These are phyloP conservation scores for Candida alai DNA, from an alignment of 805 yeast genomes.

Conservation along the genomic window DNA sequence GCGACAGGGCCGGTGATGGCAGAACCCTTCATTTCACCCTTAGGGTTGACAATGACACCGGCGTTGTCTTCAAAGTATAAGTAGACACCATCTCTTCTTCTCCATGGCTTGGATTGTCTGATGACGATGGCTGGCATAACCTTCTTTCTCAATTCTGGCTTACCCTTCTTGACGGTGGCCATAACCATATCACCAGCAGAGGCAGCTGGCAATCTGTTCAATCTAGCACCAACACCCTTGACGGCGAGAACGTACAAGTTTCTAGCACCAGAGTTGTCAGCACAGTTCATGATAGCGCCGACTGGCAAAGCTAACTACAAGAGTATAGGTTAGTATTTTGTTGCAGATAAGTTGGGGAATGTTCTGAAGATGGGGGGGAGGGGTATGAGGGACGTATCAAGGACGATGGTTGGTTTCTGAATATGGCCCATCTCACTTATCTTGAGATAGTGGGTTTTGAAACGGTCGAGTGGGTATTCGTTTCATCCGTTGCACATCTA, in stretches of 20 bases:
- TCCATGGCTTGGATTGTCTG: conserved; percentile 99
- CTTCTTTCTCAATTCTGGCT: conserved; percentile 99
- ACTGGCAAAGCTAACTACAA: conserved; percentile 94
- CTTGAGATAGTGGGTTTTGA: too few relatives aligned
- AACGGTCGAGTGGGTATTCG: too few relatives aligned
- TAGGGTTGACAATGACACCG: conserved; percentile 99
- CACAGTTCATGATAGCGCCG: conserved; percentile 99
- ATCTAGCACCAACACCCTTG: conserved; percentile 99
- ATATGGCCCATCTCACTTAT: too few relatives aligned
- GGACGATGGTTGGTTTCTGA: too few relatives aligned
- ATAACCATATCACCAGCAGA: conserved; percentile 99
- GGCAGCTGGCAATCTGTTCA: conserved; percentile 99
- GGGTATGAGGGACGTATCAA: too few relatives aligned
- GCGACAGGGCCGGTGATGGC: conserved; percentile 99
- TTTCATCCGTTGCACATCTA: too few relatives aligned
- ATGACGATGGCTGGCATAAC: conserved; percentile 99
- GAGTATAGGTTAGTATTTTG: conserved; percentile 22
- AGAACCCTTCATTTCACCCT: conserved; percentile 99
- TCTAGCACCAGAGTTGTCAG: conserved; percentile 99
- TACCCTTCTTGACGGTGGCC: conserved; percentile 99
- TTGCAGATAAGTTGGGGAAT: too few relatives aligned
- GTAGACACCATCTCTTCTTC: conserved; percentile 99
- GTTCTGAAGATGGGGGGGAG: too few relatives aligned
- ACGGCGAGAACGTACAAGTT: conserved; percentile 98
- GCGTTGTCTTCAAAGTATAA: conserved; percentile 99